A percentile compares a stretch with the other conserved stretches of the same genome.
These are phyloP conservation scores for Penicillium sp. DNA, from an alignment of 2,329 filamentous ascomycete genomes.

Conservation along the genomic window DNA sequence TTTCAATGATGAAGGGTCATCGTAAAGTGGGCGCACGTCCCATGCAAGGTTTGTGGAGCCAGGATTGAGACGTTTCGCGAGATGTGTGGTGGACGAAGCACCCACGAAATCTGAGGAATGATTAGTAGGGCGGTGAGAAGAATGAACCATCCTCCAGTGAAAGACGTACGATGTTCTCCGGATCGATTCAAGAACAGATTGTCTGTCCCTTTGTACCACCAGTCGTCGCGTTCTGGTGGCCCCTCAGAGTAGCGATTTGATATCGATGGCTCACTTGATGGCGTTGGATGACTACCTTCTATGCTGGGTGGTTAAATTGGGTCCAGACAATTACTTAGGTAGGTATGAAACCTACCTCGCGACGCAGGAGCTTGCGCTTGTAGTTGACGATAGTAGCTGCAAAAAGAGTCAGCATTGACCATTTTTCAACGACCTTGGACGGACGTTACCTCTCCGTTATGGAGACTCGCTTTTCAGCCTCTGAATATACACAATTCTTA, in stretches of 20 bases:
- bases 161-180: slow-evolving; percentile 34
- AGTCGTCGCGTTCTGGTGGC: slow-evolving; percentile 35
- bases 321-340: neutral
- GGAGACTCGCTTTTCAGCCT: slow-evolving; percentile 37
- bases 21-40: slow-evolving; percentile 37
- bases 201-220: slow-evolving; percentile 41
- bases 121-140: neutral
- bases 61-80: slow-evolving; percentile 37
- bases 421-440: neutral
- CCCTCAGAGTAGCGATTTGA: slow-evolving; percentile 20
- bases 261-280: slow-evolving; percentile 13
- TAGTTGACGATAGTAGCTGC: slow-evolving; percentile 35
- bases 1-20: slow-evolving; percentile 33
- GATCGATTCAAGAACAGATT: slow-evolving; percentile 36
- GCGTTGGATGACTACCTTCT: slow-evolving; percentile 2
- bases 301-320: neutral
- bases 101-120: slow-evolving; percentile 32
- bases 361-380: slow-evolving; percentile 29
- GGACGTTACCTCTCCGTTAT: slow-evolving; percentile 35
- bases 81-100: slow-evolving; percentile 34
- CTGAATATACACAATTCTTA: slow-evolving; percentile 35
- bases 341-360: slow-evolving; percentile 14
- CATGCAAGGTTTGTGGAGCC: slow-evolving; percentile 34
- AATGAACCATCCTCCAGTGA: neutral
- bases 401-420: slow-evolving; percentile 1